A percentile compares a stretch with the other conserved stretches of the same genome.
These are phyloP conservation scores for Sonneratia caseolaris DNA, from an alignment of 345 rosid genomes.

Conservation along the genomic window DNA sequence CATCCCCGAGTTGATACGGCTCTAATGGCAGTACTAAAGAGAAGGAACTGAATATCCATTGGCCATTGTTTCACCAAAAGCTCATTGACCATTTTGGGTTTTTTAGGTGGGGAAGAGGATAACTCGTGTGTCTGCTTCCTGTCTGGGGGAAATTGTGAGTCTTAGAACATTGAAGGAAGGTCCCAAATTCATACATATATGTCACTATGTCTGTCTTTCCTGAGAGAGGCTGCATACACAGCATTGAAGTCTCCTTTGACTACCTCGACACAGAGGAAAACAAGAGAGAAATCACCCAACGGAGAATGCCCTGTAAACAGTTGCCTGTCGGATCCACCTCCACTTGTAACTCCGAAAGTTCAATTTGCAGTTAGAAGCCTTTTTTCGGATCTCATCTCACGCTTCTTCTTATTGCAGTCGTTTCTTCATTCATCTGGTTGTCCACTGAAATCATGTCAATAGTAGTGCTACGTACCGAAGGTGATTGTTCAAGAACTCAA, in stretches of 20 bases:
- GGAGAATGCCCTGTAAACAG: too few relatives aligned
- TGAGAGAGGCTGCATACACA: neutral
- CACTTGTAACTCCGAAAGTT: neutral
- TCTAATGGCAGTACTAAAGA: constrained; percentile 9
- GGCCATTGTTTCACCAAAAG: neutral
- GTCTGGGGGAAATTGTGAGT: neutral
- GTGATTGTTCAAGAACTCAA: too few relatives aligned
- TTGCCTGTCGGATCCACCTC: neutral
- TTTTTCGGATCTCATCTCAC: too few relatives aligned
- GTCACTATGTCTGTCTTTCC: neutral
- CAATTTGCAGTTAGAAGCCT: neutral
- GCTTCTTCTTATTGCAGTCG: too few relatives aligned
- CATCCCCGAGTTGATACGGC: constrained; percentile 69
- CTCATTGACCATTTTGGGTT: neutral
- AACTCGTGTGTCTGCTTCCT: neutral
- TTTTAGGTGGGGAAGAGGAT: neutral
- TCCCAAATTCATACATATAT: neutral
- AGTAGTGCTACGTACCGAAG: too few relatives aligned
- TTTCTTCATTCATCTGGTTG: too few relatives aligned
- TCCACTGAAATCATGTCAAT: too few relatives aligned
- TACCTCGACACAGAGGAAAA: neutral
- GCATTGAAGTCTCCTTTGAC: neutral
- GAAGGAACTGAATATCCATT: neutral
- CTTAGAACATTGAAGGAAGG: neutral
- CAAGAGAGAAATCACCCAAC: neutral